phyloP scores from a whole-genome alignment of 441 rosid genomes.

The Geranium incanum region DNA sequence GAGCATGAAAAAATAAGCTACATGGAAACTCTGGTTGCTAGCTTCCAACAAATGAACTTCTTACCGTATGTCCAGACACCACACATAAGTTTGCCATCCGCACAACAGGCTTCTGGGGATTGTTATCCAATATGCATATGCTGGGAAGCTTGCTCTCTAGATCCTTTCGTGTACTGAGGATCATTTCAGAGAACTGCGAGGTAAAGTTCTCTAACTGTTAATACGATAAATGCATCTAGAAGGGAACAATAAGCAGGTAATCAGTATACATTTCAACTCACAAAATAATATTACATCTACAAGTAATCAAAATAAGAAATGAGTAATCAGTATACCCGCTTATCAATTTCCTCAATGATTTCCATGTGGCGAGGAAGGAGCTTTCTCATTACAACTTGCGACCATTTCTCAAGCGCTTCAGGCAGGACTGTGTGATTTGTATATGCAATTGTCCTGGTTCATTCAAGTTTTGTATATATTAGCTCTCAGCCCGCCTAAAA shows the following conservation, averaged over 20 bases:
- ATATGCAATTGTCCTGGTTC: slow-evolving; percentile 80
- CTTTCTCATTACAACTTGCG: slow-evolving; percentile 88
- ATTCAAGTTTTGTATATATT: slow-evolving; percentile 17
- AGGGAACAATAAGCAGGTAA: neutral
- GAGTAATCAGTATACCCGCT: slow-evolving; percentile 47
- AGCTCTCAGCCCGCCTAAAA: slow-evolving; percentile 17
- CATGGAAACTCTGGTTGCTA: slow-evolving; percentile 13
- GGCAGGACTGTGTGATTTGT: slow-evolving; percentile 99
- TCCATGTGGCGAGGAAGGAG: slow-evolving; percentile 99
- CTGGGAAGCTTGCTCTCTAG: slow-evolving; percentile 77
- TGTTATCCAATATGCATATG: slow-evolving; percentile 74
- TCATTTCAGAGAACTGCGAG: slow-evolving; percentile 65
- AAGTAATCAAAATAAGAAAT: slow-evolving; percentile 11
- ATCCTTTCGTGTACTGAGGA: slow-evolving; percentile 43
- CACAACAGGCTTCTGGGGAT: slow-evolving; percentile 88
- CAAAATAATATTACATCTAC: slow-evolving; percentile 14
- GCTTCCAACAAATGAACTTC: slow-evolving; percentile 20
- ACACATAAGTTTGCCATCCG: slow-evolving; percentile 98
- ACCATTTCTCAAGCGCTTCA: slow-evolving; percentile 99
- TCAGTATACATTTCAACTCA: slow-evolving; percentile 6
- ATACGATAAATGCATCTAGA: neutral
- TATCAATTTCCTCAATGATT: slow-evolving; percentile 90
- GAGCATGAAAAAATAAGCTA: neutral
- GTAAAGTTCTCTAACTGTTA: neutral
- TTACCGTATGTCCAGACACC: slow-evolving; percentile 81